Evolutionary conservation across 768 basidiomycete genomes (phyloP).

Genomic region (Mycena floridula): DNA sequence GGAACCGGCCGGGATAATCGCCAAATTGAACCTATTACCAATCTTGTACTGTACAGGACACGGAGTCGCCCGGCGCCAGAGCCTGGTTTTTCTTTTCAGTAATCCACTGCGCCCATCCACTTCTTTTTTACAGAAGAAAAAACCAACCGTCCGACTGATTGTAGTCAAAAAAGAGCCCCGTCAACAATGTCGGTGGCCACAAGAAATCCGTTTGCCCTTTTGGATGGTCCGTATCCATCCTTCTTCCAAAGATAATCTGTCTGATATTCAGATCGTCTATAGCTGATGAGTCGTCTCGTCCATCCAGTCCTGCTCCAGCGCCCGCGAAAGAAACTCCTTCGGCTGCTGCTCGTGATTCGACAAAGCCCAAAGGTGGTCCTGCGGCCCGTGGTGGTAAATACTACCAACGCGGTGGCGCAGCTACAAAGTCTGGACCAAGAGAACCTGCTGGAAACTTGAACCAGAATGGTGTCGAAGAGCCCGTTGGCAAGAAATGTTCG

Average conservation of each 20-base stretch:
- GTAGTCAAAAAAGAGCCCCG: constrained; percentile 66
- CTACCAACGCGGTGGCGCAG: constrained; percentile 40
- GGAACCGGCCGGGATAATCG: too few relatives aligned
- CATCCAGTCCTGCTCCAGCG: constrained; percentile 31
- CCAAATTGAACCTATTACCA: too few relatives aligned
- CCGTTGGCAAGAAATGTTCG: constrained; percentile 24
- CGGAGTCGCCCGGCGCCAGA: too few relatives aligned
- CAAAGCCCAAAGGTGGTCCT: constrained; percentile 34
- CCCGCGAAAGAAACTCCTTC: constrained; percentile 21
- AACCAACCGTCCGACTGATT: not conserved
- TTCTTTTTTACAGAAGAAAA: not conserved
- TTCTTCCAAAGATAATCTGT: constrained; percentile 12
- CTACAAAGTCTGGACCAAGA: constrained; percentile 23
- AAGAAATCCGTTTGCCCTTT: constrained; percentile 79
- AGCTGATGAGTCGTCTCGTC: constrained; percentile 45
- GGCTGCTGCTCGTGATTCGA: constrained; percentile 23
- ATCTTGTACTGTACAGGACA: too few relatives aligned
- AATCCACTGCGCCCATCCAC: not conserved
- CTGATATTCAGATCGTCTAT: constrained; percentile 9
- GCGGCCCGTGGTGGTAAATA: constrained; percentile 46
- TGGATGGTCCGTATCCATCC: constrained; percentile 54
- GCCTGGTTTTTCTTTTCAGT: too few relatives aligned
- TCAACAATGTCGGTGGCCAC: constrained; percentile 87
- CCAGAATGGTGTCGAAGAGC: constrained; percentile 19
- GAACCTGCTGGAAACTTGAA: constrained; percentile 15